Evolutionary conservation across 495 filamentous ascomycete genomes (phyloP), one percentile per base, ranked within the genome.

Genomic region (Aspergillus asperescens): DNA sequence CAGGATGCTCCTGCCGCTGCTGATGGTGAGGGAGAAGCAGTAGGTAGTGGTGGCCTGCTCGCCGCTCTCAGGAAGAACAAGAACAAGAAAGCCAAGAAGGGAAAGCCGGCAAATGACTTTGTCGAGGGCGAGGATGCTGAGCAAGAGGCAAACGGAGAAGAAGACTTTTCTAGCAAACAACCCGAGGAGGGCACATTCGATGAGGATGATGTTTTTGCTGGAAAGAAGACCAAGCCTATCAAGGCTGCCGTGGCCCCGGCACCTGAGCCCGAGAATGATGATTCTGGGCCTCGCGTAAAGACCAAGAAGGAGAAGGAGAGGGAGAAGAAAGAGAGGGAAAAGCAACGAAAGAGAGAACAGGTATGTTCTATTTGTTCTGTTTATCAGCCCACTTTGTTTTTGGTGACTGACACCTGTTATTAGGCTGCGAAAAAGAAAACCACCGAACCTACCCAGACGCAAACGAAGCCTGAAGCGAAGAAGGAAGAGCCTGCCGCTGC

Each of bases 291-390:
- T 46, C 79, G 80, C 46, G 74, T 95, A 55, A 83, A 95, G 72
- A 90, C 85, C 12, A 96, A 97, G 80, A 95, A 95, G 70, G 88
- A 91, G 63, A 96, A 96, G 76, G 90, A 96, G 71, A 90, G 85
- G 74, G 89, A 91, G 69, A 93, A 87, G 74, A 92, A 88, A 67
- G 91, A 95, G 74, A 82, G 87, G 48, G 88, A 95, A 72, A 91
- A 95, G 83, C 86, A 89, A 73, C 79, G 88, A 54, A 96, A 92
- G 76, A 95, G 85, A 84, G 89, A 92, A 70, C 84, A 92, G 77
- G 85, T 87, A 66, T 44, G 70, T 8, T 10, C 44, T 35, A n/a
- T 35, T n/a, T 20, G 16, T 46, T 19, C 38, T 20, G 23, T 44
- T 43, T 5, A 20, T 15, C 4, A 5, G 13, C 16, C 31, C 16